A percentile compares a stretch with the other conserved stretches of the same genome.
Conservation (phyloP, 176 grass and related monocot genomes). For the Oropetium thomaeum region DNA sequence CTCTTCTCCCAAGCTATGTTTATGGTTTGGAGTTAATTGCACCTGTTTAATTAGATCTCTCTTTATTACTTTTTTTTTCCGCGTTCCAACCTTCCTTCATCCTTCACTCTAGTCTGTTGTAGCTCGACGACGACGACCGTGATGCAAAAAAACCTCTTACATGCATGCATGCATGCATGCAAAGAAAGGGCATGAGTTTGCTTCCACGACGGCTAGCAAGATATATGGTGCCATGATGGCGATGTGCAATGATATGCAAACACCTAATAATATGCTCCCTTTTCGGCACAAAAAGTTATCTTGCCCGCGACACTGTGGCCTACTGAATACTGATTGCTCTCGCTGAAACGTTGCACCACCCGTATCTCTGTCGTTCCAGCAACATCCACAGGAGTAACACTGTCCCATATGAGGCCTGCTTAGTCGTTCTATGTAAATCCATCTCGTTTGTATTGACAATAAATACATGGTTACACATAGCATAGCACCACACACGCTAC, state of each 20-base stretch:
- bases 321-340: constrained; percentile 30
- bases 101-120: not conserved
- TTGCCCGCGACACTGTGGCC: constrained; percentile 32
- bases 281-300: constrained; percentile 22
- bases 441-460: not conserved
- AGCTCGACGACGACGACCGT: not conserved
- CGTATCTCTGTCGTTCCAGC: not conserved
- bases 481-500: too few relatives aligned
- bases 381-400: constrained; percentile 1
- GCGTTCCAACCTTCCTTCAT: too few relatives aligned
- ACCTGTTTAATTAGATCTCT: constrained; percentile 43
- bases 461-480: too few relatives aligned
- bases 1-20: constrained; percentile 35
- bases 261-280: constrained; percentile 46
- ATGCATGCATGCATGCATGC: constrained; percentile 50
- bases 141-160: constrained; percentile 6
- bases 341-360: not conserved
- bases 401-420: not conserved
- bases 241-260: constrained; percentile 43
- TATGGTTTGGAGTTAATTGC: constrained; percentile 48
- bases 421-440: not conserved
- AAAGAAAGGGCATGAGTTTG: constrained; percentile 56
- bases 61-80: not conserved
- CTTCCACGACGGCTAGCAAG: constrained; percentile 46
- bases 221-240: constrained; percentile 43